These are phyloP conservation scores for Arthrocladium fulminans DNA, from an alignment of 2,329 filamentous ascomycete species.

Conservation along the genomic window DNA sequence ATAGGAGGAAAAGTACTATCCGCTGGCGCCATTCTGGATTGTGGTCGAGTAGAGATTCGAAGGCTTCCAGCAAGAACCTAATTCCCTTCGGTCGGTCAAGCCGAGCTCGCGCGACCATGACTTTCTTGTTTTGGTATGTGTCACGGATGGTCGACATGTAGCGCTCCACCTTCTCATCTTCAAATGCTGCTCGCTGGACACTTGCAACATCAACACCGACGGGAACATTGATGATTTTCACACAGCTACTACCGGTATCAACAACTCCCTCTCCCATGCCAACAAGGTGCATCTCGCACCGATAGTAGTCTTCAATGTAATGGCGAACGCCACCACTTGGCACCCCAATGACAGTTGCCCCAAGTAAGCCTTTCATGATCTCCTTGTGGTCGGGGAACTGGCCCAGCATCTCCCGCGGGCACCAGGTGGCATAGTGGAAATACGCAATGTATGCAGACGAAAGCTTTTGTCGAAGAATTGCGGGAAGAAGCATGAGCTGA, in stretches of 20 bases:
- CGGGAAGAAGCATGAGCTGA: constrained; percentile 81
- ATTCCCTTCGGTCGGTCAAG: constrained; percentile 87
- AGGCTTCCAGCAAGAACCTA: constrained; percentile 90
- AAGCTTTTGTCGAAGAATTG: constrained; percentile 73
- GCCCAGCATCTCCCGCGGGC: constrained; percentile 88
- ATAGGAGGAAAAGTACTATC: constrained; percentile 91
- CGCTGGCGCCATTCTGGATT: constrained; percentile 88
- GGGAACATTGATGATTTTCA: constrained; percentile 86
- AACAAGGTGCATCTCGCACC: background rate
- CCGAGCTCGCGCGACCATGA: constrained; percentile 91
- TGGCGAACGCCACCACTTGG: constrained; percentile 41
- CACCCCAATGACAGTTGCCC: constrained; percentile 88
- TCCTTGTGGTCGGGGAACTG: constrained; percentile 84
- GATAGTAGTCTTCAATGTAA: constrained; percentile 3
- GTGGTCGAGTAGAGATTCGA: constrained; percentile 80
- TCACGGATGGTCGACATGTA: constrained; percentile 63
- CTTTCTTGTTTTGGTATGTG: constrained; percentile 80
- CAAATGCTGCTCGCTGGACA: constrained; percentile 67
- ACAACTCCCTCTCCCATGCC: constrained; percentile 52
- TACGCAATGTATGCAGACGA: constrained; percentile 91
- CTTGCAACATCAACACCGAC: constrained; percentile 86
- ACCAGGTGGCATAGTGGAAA: constrained; percentile 89
- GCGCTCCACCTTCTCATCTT: constrained; percentile 59
- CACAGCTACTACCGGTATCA: constrained; percentile 78
- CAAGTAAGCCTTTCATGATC: constrained; percentile 78